A percentile compares a stretch with the other conserved stretches of the same genome.
Conservation (phyloP, 1,139 yeast species). For the Debaryomyces udenii region DNA sequence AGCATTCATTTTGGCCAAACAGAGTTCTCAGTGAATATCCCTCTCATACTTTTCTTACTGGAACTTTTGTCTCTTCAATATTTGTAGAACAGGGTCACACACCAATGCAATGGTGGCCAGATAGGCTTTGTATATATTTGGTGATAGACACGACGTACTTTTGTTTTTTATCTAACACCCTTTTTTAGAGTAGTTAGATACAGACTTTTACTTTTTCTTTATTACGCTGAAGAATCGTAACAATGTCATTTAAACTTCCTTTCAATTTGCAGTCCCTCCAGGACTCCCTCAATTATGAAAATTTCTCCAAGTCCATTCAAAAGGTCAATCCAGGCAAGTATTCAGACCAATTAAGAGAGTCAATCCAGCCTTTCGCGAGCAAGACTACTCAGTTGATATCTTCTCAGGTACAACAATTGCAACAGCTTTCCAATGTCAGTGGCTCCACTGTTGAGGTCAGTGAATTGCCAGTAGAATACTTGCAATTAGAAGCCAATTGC, state of each 20-base stretch:
- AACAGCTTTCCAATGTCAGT: conserved; percentile 38
- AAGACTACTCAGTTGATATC: conserved; percentile 43
- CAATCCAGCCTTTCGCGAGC: conserved; percentile 47
- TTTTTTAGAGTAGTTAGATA: too few species aligned
- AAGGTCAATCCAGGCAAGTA: conserved; percentile 43
- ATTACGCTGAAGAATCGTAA: too few species aligned
- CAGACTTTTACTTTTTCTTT: too few species aligned
- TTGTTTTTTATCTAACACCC: too few species aligned
- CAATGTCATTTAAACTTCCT: conserved; percentile 58
- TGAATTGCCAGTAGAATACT: conserved; percentile 74
- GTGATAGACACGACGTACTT: too few species aligned
- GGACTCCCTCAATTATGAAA: conserved; percentile 47
- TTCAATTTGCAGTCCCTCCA: conserved; percentile 50
- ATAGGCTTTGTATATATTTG: too few species aligned
- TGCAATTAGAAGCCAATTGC: conserved; percentile 64
- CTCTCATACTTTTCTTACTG: too few species aligned
- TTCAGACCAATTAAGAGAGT: conserved; percentile 43
- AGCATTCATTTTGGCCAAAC: too few species aligned
- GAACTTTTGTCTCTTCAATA: too few species aligned
- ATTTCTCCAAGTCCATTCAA: conserved; percentile 42
- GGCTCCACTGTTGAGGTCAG: conserved; percentile 46
- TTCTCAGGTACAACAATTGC: conserved; percentile 47
- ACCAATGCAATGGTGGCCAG: too few species aligned
- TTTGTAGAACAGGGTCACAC: too few species aligned
- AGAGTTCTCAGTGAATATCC: too few species aligned